Base-by-base conservation (phyloP, 1,284 basidiomycete species). In the Amylostereum areolatum region DNA sequence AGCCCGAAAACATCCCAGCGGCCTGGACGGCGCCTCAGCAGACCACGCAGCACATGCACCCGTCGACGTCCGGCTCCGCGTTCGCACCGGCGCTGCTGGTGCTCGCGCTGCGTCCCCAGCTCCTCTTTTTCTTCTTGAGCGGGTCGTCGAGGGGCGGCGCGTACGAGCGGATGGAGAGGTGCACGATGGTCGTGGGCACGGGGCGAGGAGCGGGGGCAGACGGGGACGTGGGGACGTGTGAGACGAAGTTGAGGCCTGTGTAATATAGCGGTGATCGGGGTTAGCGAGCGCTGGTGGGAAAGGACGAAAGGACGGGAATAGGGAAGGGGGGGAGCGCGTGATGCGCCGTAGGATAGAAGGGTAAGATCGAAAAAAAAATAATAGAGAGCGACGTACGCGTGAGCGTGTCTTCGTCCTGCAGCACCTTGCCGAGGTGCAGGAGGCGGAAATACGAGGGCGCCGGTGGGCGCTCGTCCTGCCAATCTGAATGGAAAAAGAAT, bases 331-430 rank as follows among this genome's bases (percentile, higher is more conserved):
- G 33, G 34, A 41, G 45, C 44, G 46, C 40, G 30, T 43, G 52
- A 28, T 31, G 47, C 32, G 32, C 49, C 27, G 33, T 40, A 48
- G 29, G 49, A 43, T 40, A 34, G 47, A 41, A 47, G 28, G 42
- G 46, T 52, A 49, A 48, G 51, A 49, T 46, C 32, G 35, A 28
- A 25, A 41, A 32, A 36, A 41, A 43, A 44, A 46, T 39, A 37
- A 52, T 47, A 24, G 32, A 24, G 36, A 46, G 52, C 53, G 27
- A 80, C 84, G 61, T 57, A 90, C 88, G 77, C 24, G 73, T 61
- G 37, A 92, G 71, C 3, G 83, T 88, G 49, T 91, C 87, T 42
- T 92, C 89, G 60, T 93, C 90, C 59, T 88, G 83, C 37, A 92
- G 67, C 61, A 93, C 85, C 61, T 84, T 81, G n/a, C 91, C 91